These are phyloP conservation scores for Pseudomonodictys pantanalensis DNA, from an alignment of 495 filamentous ascomycete species.

Conservation along the genomic window DNA sequence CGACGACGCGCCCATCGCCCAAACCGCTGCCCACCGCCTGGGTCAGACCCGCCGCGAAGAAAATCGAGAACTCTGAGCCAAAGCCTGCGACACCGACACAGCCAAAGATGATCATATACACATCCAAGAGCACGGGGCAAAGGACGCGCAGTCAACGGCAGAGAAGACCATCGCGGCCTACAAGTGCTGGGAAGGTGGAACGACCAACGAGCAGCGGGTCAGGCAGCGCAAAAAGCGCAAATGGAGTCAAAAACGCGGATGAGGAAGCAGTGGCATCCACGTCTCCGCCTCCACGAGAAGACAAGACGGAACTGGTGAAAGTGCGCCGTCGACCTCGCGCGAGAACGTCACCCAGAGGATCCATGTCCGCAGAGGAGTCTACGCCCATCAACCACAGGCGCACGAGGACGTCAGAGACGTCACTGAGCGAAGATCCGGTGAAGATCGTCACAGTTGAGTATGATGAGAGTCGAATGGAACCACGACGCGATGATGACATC, in stretches of 20 bases:
- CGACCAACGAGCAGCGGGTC: constrained; percentile 29
- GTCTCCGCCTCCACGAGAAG: constrained; percentile 5
- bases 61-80: constrained; percentile 2
- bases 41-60: constrained; percentile 26
- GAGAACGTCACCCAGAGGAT: constrained; percentile 14
- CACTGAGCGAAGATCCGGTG: constrained; percentile 1
- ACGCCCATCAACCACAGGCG: constrained; percentile 11
- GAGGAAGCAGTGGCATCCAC: constrained; percentile 5
- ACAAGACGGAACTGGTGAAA: constrained; percentile 8
- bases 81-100: constrained; percentile 18
- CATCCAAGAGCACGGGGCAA: constrained; percentile 11
- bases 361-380: constrained; percentile 21
- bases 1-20: constrained; percentile 8
- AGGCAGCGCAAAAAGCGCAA: constrained; percentile 13
- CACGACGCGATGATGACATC: not conserved
- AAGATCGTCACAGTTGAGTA: constrained; percentile 2
- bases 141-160: constrained; percentile 8
- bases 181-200: constrained; percentile 23
- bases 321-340: constrained; percentile 11
- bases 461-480: not conserved
- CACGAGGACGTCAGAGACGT: constrained; percentile 8
- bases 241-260: constrained; percentile 10
- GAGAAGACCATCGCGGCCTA: constrained; percentile 24
- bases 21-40: constrained; percentile 31
- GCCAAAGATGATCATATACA: constrained; percentile 14